These are phyloP conservation scores for Rosa chinensis DNA, from an alignment of 306 rosid genomes.

Conservation along the genomic window DNA sequence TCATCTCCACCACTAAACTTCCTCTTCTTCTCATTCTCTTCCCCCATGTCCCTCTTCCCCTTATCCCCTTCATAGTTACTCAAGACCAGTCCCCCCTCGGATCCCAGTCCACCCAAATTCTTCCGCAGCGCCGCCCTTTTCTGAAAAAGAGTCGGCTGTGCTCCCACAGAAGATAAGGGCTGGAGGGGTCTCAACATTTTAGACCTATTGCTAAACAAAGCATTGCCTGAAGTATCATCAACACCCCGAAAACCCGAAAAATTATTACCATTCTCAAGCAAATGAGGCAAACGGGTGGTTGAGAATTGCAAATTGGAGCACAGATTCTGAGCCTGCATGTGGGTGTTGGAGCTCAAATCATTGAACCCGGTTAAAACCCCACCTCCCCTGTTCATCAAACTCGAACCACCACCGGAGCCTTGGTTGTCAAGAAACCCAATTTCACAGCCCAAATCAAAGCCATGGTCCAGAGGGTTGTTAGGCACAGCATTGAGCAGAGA, in stretches of 20 bases:
- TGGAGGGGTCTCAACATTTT: constrained; percentile 38
- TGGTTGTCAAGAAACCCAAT: constrained; percentile 37
- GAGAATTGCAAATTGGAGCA: constrained; percentile 48
- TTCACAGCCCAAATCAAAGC: constrained; percentile 57
- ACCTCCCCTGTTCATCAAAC: constrained; percentile 21
- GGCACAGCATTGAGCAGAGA: constrained; percentile 42
- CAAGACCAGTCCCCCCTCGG: constrained; percentile 18
- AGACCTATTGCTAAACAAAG: constrained; percentile 45
- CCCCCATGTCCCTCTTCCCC: constrained; percentile 15
- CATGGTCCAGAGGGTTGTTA: constrained; percentile 47
- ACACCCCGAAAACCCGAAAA: constrained; percentile 42
- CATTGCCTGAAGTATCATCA: constrained; percentile 38
- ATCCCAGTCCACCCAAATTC: constrained; percentile 30
- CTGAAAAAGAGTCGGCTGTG: constrained; percentile 79
- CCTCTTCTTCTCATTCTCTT: constrained; percentile 41
- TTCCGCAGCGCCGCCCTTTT: constrained; percentile 59
- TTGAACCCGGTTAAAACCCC: constrained; percentile 40
- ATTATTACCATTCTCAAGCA: constrained; percentile 6
- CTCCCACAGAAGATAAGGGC: constrained; percentile 42
- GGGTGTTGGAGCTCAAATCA: constrained; percentile 37
- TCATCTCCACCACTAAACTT: constrained; percentile 47
- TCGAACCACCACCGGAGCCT: constrained; percentile 9
- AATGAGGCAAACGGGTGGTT: constrained; percentile 15
- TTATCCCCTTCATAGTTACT: constrained; percentile 28
- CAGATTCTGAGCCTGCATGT: constrained; percentile 37